These are phyloP conservation scores for maize (Zea mays) DNA, from an alignment of 176 grass and related monocot genomes.

Conservation along the genomic window DNA sequence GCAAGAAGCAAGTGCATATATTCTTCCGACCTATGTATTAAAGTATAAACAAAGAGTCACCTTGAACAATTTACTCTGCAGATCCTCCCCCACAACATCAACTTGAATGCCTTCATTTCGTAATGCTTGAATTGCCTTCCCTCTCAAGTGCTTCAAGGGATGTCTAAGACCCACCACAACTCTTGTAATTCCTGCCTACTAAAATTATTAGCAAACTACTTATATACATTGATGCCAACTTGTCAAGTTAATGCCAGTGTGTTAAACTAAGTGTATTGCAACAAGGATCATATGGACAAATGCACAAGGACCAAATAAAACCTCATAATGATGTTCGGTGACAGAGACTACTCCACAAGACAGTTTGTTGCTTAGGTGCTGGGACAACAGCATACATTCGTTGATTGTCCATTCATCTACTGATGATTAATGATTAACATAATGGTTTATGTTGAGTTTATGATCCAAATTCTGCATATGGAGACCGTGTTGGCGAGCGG, in stretches of 20 bases:
- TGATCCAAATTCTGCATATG: too few relatives aligned
- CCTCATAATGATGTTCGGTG: background rate
- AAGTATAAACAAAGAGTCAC: slow-evolving; percentile 36
- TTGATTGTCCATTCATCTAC: background rate
- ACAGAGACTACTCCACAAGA: background rate
- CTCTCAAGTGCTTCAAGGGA: slow-evolving; percentile 77
- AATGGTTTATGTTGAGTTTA: too few relatives aligned
- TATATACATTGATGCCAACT: background rate
- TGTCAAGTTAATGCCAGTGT: background rate
- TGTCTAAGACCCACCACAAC: slow-evolving; percentile 84
- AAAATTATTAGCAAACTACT: slow-evolving; percentile 35
- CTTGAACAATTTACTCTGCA: slow-evolving; percentile 67
- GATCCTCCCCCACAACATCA: slow-evolving; percentile 83
- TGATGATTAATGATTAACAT: background rate
- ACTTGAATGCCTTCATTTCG: slow-evolving; percentile 83
- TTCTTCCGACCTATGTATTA: background rate
- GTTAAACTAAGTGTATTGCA: background rate
- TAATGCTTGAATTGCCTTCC: slow-evolving; percentile 75
- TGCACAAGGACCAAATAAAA: background rate
- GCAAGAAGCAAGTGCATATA: background rate
- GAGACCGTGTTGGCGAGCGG: too few relatives aligned
- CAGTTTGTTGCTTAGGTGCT: background rate
- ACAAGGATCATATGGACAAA: background rate
- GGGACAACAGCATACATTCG: background rate
- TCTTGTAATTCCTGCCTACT: slow-evolving; percentile 90